Base-by-base conservation (phyloP, 768 basidiomycete genomes). In the Lentinula aciculospora region DNA sequence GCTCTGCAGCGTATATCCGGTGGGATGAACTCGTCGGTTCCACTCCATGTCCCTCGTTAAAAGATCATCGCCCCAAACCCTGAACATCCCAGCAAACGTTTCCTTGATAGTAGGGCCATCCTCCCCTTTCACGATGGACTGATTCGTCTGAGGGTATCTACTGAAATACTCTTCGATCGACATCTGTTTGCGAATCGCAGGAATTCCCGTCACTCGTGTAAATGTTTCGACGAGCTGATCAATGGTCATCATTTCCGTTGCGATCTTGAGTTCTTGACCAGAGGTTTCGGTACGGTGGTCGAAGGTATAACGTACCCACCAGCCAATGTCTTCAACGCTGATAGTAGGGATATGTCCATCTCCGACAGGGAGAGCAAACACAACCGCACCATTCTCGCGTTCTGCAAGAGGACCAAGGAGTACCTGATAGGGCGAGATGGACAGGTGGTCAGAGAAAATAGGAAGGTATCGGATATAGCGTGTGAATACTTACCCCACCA, bases 21-120 rank as follows among this genome's bases (percentile, higher is more conserved):
- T 60, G 1, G 77, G 75, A 64, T 79, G 70, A 15, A 76, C 63
- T 17, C 64, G 68, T 51, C 71, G 62, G 25, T 79, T 67, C 76
- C 77, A 79, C 4, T 73, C 71, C 70, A 76, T 72, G 58, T 81
- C 74, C 61, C 74, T 67, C 62, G 66, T 70, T 39, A 81, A 64
- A 40, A 79, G 63, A 60, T 74, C 74, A 53, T 81, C 79, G 27
- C 74, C 65, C 67, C 69, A 81, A 49, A 72, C 54, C n/a, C 68
- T 68, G 76, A 75, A 81, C 66, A 73, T 79, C 4, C 69, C 72
- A 28, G 67, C 67, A 63, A 79, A 80, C 64, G 77, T 79, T 66
- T 77, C 65, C 42, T 63, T 63, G n/a, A 69, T 65, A 23, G 70
- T 72, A 34, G 68, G 66, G 3, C 68, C 71, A 45, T 70, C 67